These are phyloP conservation scores for Wickerhamomyces canadensis DNA, from an alignment of 805 yeast genomes.

Conservation along the genomic window DNA sequence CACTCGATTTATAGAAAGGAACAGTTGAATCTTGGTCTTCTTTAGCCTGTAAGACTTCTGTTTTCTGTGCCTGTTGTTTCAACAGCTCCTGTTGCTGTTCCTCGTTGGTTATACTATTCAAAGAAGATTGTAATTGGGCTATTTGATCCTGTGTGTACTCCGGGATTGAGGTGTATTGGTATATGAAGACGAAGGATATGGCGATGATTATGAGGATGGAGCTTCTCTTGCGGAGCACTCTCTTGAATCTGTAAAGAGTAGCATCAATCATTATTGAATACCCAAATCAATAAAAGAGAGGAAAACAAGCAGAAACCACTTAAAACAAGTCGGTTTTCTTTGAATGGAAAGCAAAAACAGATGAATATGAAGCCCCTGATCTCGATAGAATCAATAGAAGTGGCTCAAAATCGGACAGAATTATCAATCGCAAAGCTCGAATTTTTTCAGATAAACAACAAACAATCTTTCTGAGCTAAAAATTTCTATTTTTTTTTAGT, in stretches of 20 bases:
- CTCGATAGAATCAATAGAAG: too few species aligned
- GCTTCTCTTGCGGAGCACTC: slow-evolving; percentile 14
- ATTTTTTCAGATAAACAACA: too few species aligned
- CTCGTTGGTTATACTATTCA: slow-evolving; percentile 1
- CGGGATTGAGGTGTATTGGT: slow-evolving; percentile 13
- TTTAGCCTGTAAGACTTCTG: background rate
- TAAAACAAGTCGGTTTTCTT: too few species aligned
- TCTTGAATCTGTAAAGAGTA: slow-evolving; percentile 7
- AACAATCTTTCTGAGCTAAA: too few species aligned
- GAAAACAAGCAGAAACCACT: too few species aligned
- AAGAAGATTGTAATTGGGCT: slow-evolving; percentile 3
- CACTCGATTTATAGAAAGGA: slow-evolving; percentile 21
- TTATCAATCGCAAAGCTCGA: too few species aligned
- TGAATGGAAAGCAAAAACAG: too few species aligned
- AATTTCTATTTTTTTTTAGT: too few species aligned
- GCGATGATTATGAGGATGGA: slow-evolving; percentile 8
- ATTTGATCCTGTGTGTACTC: slow-evolving; percentile 11
- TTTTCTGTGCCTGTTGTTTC: too few species aligned
- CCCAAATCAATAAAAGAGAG: background rate
- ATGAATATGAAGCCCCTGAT: too few species aligned
- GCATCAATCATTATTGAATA: slow-evolving; percentile 1
- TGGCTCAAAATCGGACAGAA: too few species aligned
- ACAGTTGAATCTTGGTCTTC: slow-evolving; percentile 14
- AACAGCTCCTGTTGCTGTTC: too few species aligned
- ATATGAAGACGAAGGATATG: slow-evolving; percentile 5